Conservation (phyloP, 2,329 filamentous ascomycete genomes). For the Xylaria digitata region DNA sequence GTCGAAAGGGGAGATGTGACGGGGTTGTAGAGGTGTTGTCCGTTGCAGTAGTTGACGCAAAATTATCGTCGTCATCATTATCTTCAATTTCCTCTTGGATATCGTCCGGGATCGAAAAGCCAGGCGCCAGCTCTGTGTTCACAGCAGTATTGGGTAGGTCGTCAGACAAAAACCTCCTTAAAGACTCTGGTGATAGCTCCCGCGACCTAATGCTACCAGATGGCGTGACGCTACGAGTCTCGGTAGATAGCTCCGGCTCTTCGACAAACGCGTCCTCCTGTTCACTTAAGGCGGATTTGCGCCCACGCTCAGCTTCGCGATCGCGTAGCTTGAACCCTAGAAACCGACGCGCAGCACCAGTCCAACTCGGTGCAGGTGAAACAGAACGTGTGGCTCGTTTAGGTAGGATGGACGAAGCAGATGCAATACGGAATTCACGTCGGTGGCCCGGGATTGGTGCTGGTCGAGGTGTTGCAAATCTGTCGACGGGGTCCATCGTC, state of each 20-base stretch:
- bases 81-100: constrained; percentile 64
- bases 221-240: constrained; percentile 50
- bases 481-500: constrained; percentile 83
- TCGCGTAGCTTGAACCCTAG: constrained; percentile 58
- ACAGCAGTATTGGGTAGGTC: constrained; percentile 53
- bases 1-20: constrained; percentile 65
- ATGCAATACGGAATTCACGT: constrained; percentile 50
- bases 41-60: constrained; percentile 63
- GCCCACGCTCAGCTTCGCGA: constrained; percentile 51
- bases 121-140: constrained; percentile 50
- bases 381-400: constrained; percentile 58
- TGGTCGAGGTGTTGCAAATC: constrained; percentile 76
- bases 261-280: constrained; percentile 47
- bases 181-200: constrained; percentile 67
- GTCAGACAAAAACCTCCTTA: constrained; percentile 63
- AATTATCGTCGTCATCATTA: constrained; percentile 71
- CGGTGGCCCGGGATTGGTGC: constrained; percentile 59
- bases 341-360: constrained; percentile 58
- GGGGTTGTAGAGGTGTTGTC: constrained; percentile 60
- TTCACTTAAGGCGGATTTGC: constrained; percentile 43
- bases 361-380: constrained; percentile 63
- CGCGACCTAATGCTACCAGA: constrained; percentile 59
- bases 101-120: constrained; percentile 58
- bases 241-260: constrained; percentile 46
- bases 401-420: constrained; percentile 50